Percentiles rank a stretch among this genome's conserved stretches.
phyloP scores from a whole-genome alignment of 306 rosid genomes.

The Hylodesmum podocarpum region DNA sequence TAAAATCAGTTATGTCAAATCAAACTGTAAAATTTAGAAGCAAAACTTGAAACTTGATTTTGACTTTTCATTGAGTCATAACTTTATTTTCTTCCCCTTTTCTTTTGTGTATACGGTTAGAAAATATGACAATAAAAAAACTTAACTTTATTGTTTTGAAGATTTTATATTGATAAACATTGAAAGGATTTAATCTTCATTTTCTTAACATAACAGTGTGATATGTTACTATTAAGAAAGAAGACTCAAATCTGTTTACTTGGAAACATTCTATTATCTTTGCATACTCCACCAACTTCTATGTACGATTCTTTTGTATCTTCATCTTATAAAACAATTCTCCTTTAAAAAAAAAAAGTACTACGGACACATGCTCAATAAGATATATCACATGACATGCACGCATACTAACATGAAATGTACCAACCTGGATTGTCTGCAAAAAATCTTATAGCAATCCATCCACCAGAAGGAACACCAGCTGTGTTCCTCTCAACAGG shows the following conservation, averaged over 20 bases:
- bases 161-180: background rate
- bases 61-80: too few species aligned
- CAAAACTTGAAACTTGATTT: too few species aligned
- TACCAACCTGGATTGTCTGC: conserved; percentile 80
- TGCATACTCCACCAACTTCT: background rate
- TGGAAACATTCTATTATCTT: background rate
- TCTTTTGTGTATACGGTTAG: too few species aligned
- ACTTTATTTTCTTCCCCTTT: too few species aligned
- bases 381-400: background rate
- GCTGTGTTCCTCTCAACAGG: conserved; percentile 72
- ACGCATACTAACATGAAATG: background rate
- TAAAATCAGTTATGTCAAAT: too few species aligned
- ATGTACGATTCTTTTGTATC: background rate
- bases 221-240: background rate
- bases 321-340: background rate
- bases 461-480: conserved; percentile 72
- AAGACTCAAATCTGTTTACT: background rate
- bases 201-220: background rate
- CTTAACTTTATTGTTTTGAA: background rate
- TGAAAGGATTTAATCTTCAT: background rate
- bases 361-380: background rate
- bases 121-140: too few species aligned
- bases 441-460: conserved; percentile 71
- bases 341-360: background rate
- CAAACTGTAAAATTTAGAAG: too few species aligned